These are phyloP conservation scores for Fusarium sp. DNA, from an alignment of 2,329 filamentous ascomycete species.

Conservation along the genomic window DNA sequence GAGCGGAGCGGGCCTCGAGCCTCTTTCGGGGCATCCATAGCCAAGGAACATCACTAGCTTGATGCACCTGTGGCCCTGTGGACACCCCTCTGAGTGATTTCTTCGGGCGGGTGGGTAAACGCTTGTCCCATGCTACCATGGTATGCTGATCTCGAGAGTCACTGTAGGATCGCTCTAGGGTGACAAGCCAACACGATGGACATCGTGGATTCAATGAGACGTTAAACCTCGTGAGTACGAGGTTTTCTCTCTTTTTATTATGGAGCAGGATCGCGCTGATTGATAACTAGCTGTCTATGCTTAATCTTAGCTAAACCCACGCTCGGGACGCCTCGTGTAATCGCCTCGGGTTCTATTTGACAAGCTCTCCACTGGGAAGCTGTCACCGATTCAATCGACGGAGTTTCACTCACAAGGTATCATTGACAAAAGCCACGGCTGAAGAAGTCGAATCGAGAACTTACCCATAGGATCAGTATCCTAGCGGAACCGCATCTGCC, in stretches of 20 bases:
- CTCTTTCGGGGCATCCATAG: not conserved
- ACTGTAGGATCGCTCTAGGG: not conserved
- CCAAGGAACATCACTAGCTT: not conserved
- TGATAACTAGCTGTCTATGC: not conserved
- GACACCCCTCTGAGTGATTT: not conserved
- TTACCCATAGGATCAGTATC: not conserved
- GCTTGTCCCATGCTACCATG: not conserved
- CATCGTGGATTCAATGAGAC: not conserved
- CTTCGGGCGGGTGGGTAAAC: not conserved
- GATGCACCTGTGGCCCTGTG: not conserved
- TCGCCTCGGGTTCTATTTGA: not conserved
- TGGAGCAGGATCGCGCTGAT: not conserved
- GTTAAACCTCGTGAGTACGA: not conserved
- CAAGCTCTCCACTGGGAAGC: not conserved
- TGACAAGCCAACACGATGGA: not conserved
- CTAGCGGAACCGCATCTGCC: not conserved
- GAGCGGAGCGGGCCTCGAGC: conserved; percentile 6
- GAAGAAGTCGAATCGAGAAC: not conserved
- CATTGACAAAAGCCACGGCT: not conserved
- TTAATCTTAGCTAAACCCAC: not conserved
- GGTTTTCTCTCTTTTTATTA: not conserved
- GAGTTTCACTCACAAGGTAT: not conserved
- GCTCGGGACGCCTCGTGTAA: not conserved
- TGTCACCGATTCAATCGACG: not conserved
- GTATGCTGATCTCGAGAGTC: not conserved